Conservation (phyloP, 176 grass and related monocot species). For the Ananas comosus region DNA sequence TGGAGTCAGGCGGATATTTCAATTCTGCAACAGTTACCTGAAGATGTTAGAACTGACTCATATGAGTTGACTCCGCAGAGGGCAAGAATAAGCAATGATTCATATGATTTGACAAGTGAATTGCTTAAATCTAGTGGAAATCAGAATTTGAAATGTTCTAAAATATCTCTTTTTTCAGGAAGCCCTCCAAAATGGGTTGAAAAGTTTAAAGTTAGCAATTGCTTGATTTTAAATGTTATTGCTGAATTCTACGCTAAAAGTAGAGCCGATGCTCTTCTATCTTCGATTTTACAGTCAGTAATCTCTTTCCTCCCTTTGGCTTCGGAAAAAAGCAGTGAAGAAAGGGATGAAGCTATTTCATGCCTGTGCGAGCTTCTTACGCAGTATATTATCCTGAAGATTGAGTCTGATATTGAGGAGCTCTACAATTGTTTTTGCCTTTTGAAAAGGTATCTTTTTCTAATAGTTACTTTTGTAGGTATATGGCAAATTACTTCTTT, state of each 20-base stretch:
- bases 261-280: conserved; percentile 28
- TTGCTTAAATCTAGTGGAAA: conserved; percentile 6
- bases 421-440: conserved; percentile 81
- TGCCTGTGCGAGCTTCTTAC: conserved; percentile 36
- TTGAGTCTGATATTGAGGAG: conserved; percentile 84
- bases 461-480: not conserved
- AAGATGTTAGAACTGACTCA: conserved; percentile 58
- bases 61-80: conserved; percentile 44
- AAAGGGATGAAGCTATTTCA: conserved; percentile 36
- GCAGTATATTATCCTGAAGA: conserved; percentile 62
- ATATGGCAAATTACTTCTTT: too few species aligned
- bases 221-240: conserved; percentile 37
- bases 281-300: conserved; percentile 43
- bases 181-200: conserved; percentile 42
- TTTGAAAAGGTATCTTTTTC: conserved; percentile 55
- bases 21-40: conserved; percentile 62
- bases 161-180: conserved; percentile 18
- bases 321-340: conserved; percentile 37
- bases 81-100: conserved; percentile 25
- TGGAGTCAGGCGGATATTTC: conserved; percentile 59
- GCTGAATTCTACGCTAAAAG: conserved; percentile 31
- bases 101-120: conserved; percentile 21
- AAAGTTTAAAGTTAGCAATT: conserved; percentile 49
- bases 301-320: conserved; percentile 26
- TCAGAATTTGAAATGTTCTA: conserved; percentile 24